phyloP scores from a whole-genome alignment of 163 green algal genomes.

The Scenedesmus sp. region DNA sequence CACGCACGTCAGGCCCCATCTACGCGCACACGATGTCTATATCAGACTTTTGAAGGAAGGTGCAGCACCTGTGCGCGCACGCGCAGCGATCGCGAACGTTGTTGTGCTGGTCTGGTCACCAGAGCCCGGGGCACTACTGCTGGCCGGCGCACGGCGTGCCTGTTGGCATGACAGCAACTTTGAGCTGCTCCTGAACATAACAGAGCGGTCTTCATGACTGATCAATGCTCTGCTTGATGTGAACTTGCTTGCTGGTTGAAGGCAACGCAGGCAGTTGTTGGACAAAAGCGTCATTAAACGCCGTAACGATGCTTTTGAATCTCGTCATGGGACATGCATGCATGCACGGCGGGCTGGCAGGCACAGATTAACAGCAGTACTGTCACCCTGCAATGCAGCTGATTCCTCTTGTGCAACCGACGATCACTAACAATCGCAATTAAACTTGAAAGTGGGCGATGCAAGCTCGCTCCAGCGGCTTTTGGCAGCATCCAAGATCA shows the following conservation, averaged over 20 bases:
- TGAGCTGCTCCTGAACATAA: background rate
- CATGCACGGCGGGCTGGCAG: background rate
- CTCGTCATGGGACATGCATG: background rate
- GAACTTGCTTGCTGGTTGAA: background rate
- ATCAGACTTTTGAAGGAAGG: background rate
- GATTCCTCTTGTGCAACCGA: no score
- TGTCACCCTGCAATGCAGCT: background rate
- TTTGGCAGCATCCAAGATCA: background rate
- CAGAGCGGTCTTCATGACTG: background rate
- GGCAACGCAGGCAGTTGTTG: background rate
- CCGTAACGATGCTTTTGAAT: background rate
- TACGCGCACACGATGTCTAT: background rate
- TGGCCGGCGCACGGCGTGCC: background rate
- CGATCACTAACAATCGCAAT: no score
- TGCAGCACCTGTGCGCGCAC: background rate
- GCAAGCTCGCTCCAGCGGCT: background rate
- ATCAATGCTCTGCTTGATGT: background rate
- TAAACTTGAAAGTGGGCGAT: no score
- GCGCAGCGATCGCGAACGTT: background rate
- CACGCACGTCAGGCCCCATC: background rate
- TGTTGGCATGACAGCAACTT: background rate
- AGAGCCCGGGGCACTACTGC: background rate
- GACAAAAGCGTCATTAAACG: background rate
- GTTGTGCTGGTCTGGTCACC: constrained; percentile 5
- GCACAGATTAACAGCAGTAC: background rate